These are phyloP conservation scores for Salix koriyanagi DNA, from an alignment of 345 rosid genomes.

Conservation along the genomic window DNA sequence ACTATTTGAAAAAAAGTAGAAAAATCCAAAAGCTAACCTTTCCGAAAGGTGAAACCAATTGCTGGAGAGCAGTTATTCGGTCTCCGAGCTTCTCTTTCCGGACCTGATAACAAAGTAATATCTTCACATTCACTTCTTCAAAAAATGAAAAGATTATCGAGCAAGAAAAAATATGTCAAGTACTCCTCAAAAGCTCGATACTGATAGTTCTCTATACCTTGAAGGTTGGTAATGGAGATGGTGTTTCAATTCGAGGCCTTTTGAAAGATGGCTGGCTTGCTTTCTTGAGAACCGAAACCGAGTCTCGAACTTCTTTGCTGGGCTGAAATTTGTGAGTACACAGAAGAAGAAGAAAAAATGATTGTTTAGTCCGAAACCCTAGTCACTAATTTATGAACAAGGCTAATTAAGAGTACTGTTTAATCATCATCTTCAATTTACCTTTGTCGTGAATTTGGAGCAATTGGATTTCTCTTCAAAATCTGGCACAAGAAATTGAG, in stretches of 20 bases:
- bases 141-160: background rate
- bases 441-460: constrained; percentile 16
- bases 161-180: background rate
- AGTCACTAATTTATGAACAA: background rate
- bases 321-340: background rate
- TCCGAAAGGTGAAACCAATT: constrained; percentile 37
- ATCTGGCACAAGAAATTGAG: constrained; percentile 14
- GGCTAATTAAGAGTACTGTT: background rate
- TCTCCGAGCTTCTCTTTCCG: constrained; percentile 38
- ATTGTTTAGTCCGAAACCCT: background rate
- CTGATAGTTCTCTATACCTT: constrained; percentile 14
- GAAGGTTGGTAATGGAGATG: constrained; percentile 33
- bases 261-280: constrained; percentile 27
- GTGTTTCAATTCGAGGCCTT: constrained; percentile 31
- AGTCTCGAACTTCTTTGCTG: constrained; percentile 11
- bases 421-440: background rate
- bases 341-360: background rate
- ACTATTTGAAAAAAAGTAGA: constrained; percentile 8
- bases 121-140: background rate
- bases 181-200: background rate
- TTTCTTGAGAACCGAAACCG: constrained; percentile 16
- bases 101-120: constrained; percentile 17
- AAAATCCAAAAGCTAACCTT: constrained; percentile 30
- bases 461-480: constrained; percentile 37
- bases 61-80: constrained; percentile 38